Evolutionary conservation across 2,329 filamentous ascomycete species (phyloP).

Genomic region (Fusarium sp.): DNA sequence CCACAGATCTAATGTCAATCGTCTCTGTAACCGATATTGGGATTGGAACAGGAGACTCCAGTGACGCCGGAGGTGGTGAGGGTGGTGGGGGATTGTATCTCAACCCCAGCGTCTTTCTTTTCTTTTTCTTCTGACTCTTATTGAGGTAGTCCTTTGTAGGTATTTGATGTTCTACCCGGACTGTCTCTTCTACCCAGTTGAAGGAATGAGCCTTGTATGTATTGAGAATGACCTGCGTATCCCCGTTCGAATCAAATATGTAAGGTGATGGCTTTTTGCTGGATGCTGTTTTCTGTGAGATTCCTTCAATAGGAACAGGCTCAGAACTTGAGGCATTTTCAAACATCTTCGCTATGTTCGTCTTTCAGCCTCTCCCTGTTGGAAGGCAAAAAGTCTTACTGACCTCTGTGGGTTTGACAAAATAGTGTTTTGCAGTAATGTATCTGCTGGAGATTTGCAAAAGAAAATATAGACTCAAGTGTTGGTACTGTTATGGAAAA

Average conservation of each 20-base stretch:
- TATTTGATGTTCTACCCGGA: not conserved
- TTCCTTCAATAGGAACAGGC: fast-evolving
- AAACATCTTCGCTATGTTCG: not conserved
- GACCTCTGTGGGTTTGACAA: too few species aligned
- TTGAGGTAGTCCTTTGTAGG: not conserved
- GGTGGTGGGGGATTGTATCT: not conserved
- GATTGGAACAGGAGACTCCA: not conserved
- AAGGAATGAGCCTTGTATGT: fast-evolving
- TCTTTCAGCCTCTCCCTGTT: not conserved
- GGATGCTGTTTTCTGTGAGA: fast-evolving
- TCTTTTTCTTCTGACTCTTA: not conserved
- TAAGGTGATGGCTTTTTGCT: not conserved
- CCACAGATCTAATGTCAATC: fast-evolving
- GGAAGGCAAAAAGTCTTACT: too few species aligned
- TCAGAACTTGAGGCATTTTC: not conserved
- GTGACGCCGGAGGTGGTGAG: not conserved
- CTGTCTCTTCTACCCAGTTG: not conserved
- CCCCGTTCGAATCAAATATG: not conserved
- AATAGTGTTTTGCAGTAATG: too few species aligned
- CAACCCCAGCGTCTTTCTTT: not conserved
- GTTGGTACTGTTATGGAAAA: too few species aligned
- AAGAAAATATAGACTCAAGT: not conserved
- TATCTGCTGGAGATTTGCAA: too few species aligned
- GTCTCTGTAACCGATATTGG: fast-evolving
- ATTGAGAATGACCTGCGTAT: not conserved